phyloP scores from a whole-genome alignment of 805 yeast species.

The Teunomyces lycoperdinae region DNA sequence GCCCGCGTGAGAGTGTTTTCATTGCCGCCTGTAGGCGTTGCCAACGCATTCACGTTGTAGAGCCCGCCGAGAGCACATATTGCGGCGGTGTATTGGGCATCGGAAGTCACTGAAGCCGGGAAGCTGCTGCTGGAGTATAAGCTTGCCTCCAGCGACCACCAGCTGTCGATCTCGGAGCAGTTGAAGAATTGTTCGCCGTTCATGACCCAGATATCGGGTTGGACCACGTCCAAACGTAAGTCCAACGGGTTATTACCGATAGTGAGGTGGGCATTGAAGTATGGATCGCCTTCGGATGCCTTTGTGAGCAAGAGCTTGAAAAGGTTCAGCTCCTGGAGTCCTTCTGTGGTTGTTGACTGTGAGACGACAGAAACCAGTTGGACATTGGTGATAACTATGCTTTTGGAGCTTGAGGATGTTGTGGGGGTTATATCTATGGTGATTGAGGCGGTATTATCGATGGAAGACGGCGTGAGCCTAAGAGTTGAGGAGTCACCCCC shows the following conservation, averaged over 20 bases:
- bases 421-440: background rate
- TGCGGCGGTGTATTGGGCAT: constrained; percentile 18
- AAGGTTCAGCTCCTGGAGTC: background rate
- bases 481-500: too few relatives aligned
- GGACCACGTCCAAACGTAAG: constrained; percentile 31
- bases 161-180: constrained; percentile 20
- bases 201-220: constrained; percentile 39
- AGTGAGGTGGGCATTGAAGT: constrained; percentile 15
- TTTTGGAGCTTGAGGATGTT: background rate
- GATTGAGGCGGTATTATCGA: too few relatives aligned
- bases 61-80: constrained; percentile 30
- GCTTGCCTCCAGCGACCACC: constrained; percentile 14
- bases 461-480: too few relatives aligned
- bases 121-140: background rate
- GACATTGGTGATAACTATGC: background rate
- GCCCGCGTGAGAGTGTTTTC: background rate
- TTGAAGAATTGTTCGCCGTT: constrained; percentile 21
- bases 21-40: constrained; percentile 6
- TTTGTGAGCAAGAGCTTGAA: constrained; percentile 11
- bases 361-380: background rate
- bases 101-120: constrained; percentile 17
- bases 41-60: constrained; percentile 9
- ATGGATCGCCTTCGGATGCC: constrained; percentile 11
- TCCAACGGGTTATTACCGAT: constrained; percentile 13
- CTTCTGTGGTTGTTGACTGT: background rate